Evolutionary conservation across 768 basidiomycete genomes (phyloP).

Genomic region (Lactarius akahatsu): DNA sequence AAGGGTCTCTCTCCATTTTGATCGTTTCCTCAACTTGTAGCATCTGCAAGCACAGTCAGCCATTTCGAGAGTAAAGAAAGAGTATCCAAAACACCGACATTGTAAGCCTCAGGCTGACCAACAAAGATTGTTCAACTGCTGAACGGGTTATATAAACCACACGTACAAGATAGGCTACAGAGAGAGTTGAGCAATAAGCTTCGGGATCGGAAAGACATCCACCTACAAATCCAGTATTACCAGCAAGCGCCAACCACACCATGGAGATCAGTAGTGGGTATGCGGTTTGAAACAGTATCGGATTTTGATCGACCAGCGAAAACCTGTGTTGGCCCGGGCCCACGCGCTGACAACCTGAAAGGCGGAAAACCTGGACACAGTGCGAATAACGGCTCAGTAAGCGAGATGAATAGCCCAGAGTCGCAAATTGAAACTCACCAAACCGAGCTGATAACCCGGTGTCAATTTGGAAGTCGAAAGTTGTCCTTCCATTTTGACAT

Average conservation of each 20-base stretch:
- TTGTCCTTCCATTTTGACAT: conserved; percentile 40
- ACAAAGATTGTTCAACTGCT: background rate
- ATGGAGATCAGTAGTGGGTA: conserved; percentile 46
- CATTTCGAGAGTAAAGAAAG: too few species aligned
- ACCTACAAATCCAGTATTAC: conserved; percentile 35
- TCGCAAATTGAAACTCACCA: too few species aligned
- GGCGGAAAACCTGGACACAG: conserved; percentile 40
- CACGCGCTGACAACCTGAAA: conserved; percentile 53
- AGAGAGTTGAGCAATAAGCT: too few species aligned
- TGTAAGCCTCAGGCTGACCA: conserved; percentile 34
- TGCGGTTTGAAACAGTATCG: conserved; percentile 52
- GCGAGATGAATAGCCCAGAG: background rate
- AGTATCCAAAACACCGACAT: conserved; percentile 35
- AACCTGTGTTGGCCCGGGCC: conserved; percentile 49
- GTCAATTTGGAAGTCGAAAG: conserved; percentile 39
- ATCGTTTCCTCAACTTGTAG: too few species aligned
- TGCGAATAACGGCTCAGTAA: background rate
- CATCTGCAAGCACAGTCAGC: conserved; percentile 52
- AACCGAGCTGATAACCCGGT: conserved; percentile 35
- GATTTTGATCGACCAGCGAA: conserved; percentile 49
- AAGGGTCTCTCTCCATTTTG: too few species aligned
- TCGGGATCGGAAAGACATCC: too few species aligned
- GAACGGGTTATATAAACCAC: background rate
- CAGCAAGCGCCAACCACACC: conserved; percentile 38
- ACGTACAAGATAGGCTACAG: conserved; percentile 22